These are phyloP conservation scores for Aspergillus fischeri DNA, from an alignment of 2,329 filamentous ascomycete genomes.

Conservation along the genomic window DNA sequence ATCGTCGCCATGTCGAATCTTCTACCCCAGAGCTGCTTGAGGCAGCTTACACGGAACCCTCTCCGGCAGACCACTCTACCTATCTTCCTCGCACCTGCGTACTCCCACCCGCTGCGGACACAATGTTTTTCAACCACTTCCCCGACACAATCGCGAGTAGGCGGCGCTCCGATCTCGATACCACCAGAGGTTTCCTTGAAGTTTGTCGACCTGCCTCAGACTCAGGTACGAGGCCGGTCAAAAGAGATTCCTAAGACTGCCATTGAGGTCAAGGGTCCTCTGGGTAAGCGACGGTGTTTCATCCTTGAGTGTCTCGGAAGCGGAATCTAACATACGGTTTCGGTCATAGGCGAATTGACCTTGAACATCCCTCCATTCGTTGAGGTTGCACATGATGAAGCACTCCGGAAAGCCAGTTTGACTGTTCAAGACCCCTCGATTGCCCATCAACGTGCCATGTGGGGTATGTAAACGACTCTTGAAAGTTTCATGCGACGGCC, in stretches of 20 bases:
- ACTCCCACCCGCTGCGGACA: slow-evolving; percentile 45
- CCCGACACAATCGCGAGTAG: slow-evolving; percentile 72
- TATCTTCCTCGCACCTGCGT: slow-evolving; percentile 68
- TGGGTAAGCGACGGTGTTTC: slow-evolving; percentile 50
- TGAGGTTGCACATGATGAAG: slow-evolving; percentile 63
- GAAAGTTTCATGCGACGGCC: slow-evolving; percentile 1
- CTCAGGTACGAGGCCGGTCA: slow-evolving; percentile 57
- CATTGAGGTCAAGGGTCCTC: slow-evolving; percentile 73
- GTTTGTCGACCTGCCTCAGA: slow-evolving; percentile 60
- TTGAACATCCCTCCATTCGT: slow-evolving; percentile 78
- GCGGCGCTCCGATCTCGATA: slow-evolving; percentile 72
- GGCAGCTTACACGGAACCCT: slow-evolving; percentile 51
- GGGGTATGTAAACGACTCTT: slow-evolving; percentile 60
- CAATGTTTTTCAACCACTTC: slow-evolving; percentile 70
- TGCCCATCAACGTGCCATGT: slow-evolving; percentile 86
- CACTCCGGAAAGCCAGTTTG: slow-evolving; percentile 61
- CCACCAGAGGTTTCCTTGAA: slow-evolving; percentile 77
- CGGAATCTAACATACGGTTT: slow-evolving; percentile 9
- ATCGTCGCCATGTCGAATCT: slow-evolving; percentile 58
- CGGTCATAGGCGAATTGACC: slow-evolving; percentile 61
- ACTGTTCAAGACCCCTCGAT: slow-evolving; percentile 64
- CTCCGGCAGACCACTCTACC: slow-evolving; percentile 55
- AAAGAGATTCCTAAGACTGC: slow-evolving; percentile 58
- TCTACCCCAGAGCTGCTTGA: slow-evolving; percentile 57
- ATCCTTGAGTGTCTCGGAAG: not conserved